Evolutionary conservation across 2,329 filamentous ascomycete species (phyloP), one percentile per base, ranked within the genome.

Genomic region (Trichoderma cornu-damae): DNA sequence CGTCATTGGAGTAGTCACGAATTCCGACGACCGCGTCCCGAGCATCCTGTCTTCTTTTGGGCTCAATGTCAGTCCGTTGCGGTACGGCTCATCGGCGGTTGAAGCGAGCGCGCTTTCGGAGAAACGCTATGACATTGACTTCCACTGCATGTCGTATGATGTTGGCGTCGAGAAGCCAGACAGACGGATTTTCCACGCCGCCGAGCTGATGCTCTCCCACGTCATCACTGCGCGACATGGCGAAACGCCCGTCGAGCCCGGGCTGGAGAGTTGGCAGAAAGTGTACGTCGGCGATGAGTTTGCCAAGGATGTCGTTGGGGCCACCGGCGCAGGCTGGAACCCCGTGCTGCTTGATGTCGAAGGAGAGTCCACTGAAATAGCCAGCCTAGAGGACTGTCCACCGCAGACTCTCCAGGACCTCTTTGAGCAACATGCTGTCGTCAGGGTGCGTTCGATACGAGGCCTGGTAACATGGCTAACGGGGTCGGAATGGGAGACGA

Each of bases 101-200:
- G 28, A 55, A 16, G 24, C 30, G 16, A 20, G 16, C 6, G 22
- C 11, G 1, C 3, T 30, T 4, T 20, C 22, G 6, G 51, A 20
- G 42, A 35, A 53, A 12, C 46, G 57, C 18, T 66, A 63, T 49
- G 72, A 69, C 61, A 70, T 86, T 42, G 77, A 81, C 63, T 85
- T 86, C 60, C 74, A 80, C 6, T 79, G 81, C 59, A 77, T 85
- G 66, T 86, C 83, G 16, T 87, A 87, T 61, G 82, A 86, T 62
- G 79, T 82, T 4, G 84, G 83, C 0, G 66, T 70, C 22, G 80
- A 82, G 61, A 88, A 88, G 66, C 85, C 85, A 0, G 73, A 83
- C 52, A 61, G 58, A 7, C 62, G 66, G 2, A 84, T 87, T 2
- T 88, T 87, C 60, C 67, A 73, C 1, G 77, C 81, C 0, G 84